A percentile compares a stretch with the other conserved stretches of the same genome.
Evolutionary conservation across 352 stramenopile genomes (phyloP).

Genomic region (Paralagenidium karlingii): DNA sequence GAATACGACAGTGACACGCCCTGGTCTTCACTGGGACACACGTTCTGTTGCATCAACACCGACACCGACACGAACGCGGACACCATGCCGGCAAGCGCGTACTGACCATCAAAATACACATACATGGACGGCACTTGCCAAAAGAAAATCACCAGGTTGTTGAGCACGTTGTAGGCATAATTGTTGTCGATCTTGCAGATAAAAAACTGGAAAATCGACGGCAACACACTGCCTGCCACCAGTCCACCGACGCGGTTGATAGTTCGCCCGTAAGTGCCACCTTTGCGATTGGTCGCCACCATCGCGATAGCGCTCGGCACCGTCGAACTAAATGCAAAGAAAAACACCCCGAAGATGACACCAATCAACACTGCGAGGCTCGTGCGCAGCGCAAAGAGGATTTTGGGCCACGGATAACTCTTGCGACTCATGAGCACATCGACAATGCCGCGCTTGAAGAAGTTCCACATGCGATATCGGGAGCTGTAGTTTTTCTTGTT

Average conservation of each 20-base stretch:
- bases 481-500: slow-evolving; percentile 44
- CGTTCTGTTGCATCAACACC: slow-evolving; percentile 45
- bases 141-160: slow-evolving; percentile 40
- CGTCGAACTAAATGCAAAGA: slow-evolving; percentile 60
- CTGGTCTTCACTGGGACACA: slow-evolving; percentile 12
- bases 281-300: slow-evolving; percentile 67
- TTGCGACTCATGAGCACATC: too few relatives aligned
- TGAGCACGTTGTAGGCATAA: slow-evolving; percentile 23
- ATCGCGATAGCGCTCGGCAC: slow-evolving; percentile 46
- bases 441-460: too few relatives aligned
- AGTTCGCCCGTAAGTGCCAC: slow-evolving; percentile 64
- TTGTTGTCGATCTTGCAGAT: slow-evolving; percentile 38
- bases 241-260: slow-evolving; percentile 72
- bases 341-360: slow-evolving; percentile 52
- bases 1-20: slow-evolving; percentile 37
- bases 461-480: too few relatives aligned
- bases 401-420: too few relatives aligned
- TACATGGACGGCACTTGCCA: slow-evolving; percentile 71
- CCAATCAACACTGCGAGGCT: too few relatives aligned
- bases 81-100: slow-evolving; percentile 59
- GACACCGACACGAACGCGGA: slow-evolving; percentile 54
- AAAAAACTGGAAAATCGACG: slow-evolving; percentile 77
- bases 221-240: slow-evolving; percentile 68
- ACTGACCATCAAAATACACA: slow-evolving; percentile 47
- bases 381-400: too few relatives aligned